Percentiles rank a stretch among this genome's conserved stretches.
These are phyloP conservation scores for Triticum monococcum DNA, from an alignment of 176 grass and related monocot species.

Conservation along the genomic window DNA sequence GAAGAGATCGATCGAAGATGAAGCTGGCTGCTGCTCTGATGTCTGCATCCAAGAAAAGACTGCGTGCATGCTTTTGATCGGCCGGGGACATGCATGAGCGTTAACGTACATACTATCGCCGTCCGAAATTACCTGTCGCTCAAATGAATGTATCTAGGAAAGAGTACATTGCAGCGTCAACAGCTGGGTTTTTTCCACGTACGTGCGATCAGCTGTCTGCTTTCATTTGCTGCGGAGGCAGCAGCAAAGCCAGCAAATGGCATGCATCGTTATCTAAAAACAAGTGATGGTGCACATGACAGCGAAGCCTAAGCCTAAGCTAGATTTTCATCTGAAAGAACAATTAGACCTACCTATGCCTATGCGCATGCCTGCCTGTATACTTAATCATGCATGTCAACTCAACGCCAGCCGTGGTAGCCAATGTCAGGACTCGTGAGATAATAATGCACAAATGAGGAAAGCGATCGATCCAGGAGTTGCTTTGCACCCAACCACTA, in stretches of 20 bases:
- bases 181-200: conserved; percentile 25
- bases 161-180: neutral
- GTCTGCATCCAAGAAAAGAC: too few relatives aligned
- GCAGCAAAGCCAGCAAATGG: conserved; percentile 13
- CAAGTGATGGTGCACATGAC: conserved; percentile 5
- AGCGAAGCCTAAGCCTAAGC: conserved; percentile 20
- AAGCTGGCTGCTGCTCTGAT: neutral
- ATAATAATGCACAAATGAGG: conserved; percentile 26
- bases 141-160: too few relatives aligned
- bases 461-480: neutral
- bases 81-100: neutral
- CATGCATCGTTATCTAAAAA: conserved; percentile 2
- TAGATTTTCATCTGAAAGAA: conserved; percentile 22
- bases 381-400: conserved; percentile 21
- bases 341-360: neutral
- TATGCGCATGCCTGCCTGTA: neutral
- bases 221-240: conserved; percentile 9
- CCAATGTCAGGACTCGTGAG: conserved; percentile 11
- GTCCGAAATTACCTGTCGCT: too few relatives aligned
- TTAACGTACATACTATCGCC: too few relatives aligned
- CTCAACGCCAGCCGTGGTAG: neutral
- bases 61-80: conserved; percentile 3
- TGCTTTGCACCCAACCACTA: conserved; percentile 26
- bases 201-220: neutral
- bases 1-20: neutral